Conservation (phyloP, 768 basidiomycete species). For the Trametes coccinea region DNA sequence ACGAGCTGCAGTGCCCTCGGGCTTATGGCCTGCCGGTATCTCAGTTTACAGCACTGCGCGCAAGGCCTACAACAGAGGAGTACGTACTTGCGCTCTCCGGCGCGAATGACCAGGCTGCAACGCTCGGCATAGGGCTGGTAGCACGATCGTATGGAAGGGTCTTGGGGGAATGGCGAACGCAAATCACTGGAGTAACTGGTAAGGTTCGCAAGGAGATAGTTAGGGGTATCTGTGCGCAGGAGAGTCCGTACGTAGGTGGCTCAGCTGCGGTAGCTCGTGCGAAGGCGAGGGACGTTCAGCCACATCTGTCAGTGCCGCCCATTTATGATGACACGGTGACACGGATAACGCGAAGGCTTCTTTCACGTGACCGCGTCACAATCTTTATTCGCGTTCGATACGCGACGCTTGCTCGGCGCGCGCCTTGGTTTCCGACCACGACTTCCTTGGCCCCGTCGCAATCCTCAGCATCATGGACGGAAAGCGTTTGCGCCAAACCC, state of each 20-base stretch:
- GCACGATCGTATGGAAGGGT: too few species aligned
- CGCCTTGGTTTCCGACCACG: too few species aligned
- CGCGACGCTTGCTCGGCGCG: too few species aligned
- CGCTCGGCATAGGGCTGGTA: too few species aligned
- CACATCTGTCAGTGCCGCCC: neutral
- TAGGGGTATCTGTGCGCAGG: neutral
- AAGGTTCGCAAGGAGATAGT: neutral
- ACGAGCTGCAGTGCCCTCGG: neutral
- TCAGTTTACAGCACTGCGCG: too few species aligned
- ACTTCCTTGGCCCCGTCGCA: neutral
- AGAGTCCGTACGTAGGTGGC: neutral
- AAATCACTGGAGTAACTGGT: neutral
- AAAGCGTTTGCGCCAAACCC: slow-evolving; percentile 6
- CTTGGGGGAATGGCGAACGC: too few species aligned
- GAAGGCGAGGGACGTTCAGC: neutral
- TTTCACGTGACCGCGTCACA: slow-evolving; percentile 20
- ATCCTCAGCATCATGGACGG: slow-evolving; percentile 8
- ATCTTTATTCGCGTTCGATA: neutral
- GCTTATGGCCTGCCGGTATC: neutral
- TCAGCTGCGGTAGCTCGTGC: slow-evolving; percentile 2
- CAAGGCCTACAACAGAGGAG: too few species aligned
- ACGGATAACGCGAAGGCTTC: slow-evolving; percentile 3
- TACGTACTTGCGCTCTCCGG: too few species aligned
- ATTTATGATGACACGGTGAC: slow-evolving; percentile 1
- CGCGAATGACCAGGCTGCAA: too few species aligned